Conservation (phyloP, 2,329 filamentous ascomycete species). For the Pestalotiopsis sp. region DNA sequence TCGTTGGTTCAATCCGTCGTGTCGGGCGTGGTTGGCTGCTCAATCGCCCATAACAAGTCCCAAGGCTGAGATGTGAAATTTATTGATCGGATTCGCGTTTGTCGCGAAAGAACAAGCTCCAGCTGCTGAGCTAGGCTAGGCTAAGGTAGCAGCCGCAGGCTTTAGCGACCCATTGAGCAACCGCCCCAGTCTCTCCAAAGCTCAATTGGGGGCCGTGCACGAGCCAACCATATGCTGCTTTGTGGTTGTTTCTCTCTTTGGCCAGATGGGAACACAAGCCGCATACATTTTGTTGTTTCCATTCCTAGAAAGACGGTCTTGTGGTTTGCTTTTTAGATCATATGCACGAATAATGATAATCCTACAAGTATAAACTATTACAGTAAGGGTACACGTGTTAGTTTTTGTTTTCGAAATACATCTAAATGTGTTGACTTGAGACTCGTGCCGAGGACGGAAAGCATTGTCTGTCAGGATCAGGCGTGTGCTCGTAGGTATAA, state of each 20-base stretch:
- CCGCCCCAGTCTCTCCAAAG: not conserved
- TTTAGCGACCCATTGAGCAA: not conserved
- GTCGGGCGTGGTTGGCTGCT: not conserved
- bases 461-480: too few species aligned
- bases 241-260: not conserved
- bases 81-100: not conserved
- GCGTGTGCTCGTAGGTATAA: too few species aligned
- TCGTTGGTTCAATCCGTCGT: not conserved
- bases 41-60: not conserved
- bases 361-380: too few species aligned
- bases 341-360: too few species aligned
- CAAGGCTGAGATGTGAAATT: not conserved
- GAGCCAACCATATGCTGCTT: not conserved
- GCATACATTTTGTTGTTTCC: too few species aligned
- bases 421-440: too few species aligned
- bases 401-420: too few species aligned
- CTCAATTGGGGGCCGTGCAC: not conserved
- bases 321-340: too few species aligned
- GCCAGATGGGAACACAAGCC: too few species aligned
- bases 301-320: too few species aligned
- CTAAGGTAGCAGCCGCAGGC: not conserved
- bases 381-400: too few species aligned
- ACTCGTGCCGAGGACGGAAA: too few species aligned
- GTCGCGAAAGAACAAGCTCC: not conserved
- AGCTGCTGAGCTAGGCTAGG: not conserved